Base-by-base conservation (phyloP, 345 rosid genomes). In the Cardiospermum halicacabum region DNA sequence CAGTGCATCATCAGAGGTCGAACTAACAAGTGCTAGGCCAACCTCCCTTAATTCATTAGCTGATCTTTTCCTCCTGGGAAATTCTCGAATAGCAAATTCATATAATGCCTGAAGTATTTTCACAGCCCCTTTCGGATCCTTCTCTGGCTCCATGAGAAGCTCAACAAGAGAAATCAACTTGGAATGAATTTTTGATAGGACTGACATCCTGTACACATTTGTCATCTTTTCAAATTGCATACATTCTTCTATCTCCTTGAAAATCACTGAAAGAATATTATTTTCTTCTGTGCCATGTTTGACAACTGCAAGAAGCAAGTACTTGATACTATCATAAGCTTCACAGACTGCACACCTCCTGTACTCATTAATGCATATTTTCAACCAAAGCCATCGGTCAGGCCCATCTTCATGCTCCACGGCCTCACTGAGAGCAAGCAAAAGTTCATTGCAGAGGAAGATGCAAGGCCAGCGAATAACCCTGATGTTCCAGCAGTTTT, bases 381-480 rank as follows among this genome's bases (percentile, higher is more conserved):
- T 89, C 71, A 77, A 74, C 98, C 98, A 89, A 67, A 89, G 81
- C 87, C 87, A 83, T 70, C 60, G 42, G 71, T 89, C 96, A 25
- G 96, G 90, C 62, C 79, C 85, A 30, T 75, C 87, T 25, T 80
- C 81, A 60, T 87, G 82, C 80, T 92, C 98, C 25, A 65, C 66
- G 15, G 91, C 88, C 81, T 84, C 89, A 73, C 83, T 84, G 60
- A 92, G 82, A 19, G 98, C 96, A 47, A 87, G 91, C 57, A 89
- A 79, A 40, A 92, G 79, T 86, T 89, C 96, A 62, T 92, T 92
- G 80, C 96, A 83, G 11, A 92, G 89, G 62, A 89, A 84, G 72
- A 79, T 47, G 77, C 96, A 87, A 0, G 98, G 98, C 98, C 96
- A 92, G 30, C 96, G 89, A 67, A 92, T 78, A 45, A 89, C 96